phyloP scores from a whole-genome alignment of 2,329 filamentous ascomycete species.

The Fusarium algeriense region DNA sequence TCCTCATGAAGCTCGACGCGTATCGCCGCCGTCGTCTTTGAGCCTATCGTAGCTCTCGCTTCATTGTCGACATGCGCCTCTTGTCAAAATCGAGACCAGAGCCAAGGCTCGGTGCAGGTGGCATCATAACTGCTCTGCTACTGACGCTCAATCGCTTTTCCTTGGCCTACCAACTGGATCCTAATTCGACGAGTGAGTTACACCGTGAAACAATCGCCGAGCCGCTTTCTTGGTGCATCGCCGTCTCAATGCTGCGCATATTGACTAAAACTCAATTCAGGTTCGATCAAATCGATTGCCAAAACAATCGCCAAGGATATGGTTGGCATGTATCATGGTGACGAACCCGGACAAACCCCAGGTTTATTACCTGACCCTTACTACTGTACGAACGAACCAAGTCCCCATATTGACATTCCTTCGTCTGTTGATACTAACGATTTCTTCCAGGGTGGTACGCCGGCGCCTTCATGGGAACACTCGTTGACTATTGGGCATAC shows the following conservation, averaged over 20 bases:
- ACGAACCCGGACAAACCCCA: conserved; percentile 63
- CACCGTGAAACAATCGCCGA: conserved; percentile 3
- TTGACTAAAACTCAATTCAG: conserved; percentile 49
- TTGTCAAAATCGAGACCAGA: conserved; percentile 18
- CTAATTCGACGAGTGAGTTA: conserved; percentile 53
- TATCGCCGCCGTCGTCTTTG: conserved; percentile 26
- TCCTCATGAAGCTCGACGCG: conserved; percentile 38
- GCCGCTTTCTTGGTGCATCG: not conserved
- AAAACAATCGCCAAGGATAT: conserved; percentile 66
- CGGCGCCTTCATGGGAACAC: conserved; percentile 76
- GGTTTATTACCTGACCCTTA: conserved; percentile 66
- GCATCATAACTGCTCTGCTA: conserved; percentile 43
- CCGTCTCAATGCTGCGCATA: not conserved
- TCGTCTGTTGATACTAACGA: conserved; percentile 11
- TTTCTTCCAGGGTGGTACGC: conserved; percentile 73
- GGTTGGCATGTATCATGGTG: conserved; percentile 57
- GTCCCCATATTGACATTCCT: not conserved
- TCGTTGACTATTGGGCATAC: conserved; percentile 89
- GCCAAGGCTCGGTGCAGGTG: conserved; percentile 30
- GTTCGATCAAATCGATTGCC: conserved; percentile 62
- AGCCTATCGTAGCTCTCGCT: conserved; percentile 35
- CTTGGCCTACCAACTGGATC: conserved; percentile 53
- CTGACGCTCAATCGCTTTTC: conserved; percentile 44
- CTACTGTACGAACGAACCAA: conserved; percentile 59
- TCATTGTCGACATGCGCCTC: conserved; percentile 39